Conservation (phyloP, 148 eudicot genomes). For the Arbutus unedo region DNA sequence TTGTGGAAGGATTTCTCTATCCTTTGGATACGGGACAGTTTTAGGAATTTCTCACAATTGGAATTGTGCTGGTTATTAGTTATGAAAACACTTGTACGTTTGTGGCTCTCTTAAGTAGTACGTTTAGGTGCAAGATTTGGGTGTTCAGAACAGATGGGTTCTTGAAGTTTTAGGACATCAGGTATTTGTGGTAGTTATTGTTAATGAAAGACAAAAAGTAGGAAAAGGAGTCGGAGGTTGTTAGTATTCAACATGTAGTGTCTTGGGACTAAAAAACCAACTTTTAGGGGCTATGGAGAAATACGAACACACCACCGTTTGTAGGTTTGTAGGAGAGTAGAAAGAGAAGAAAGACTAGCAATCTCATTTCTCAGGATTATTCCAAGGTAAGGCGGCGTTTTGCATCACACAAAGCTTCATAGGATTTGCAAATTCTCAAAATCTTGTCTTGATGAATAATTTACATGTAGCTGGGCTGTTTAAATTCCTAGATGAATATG, state of each 20-base stretch:
- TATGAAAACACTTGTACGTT: background rate
- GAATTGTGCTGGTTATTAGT: background rate
- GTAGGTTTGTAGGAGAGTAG: background rate
- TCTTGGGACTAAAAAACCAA: background rate
- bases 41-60: background rate
- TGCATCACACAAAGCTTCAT: too few species aligned
- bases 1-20: background rate
- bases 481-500: too few species aligned
- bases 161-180: background rate
- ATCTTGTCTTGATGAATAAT: too few species aligned
- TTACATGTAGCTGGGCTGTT: too few species aligned
- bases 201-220: background rate
- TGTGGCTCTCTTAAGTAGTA: background rate
- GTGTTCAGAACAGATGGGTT: background rate
- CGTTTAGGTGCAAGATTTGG: background rate
- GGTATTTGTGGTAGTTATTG: background rate
- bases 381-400: background rate
- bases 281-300: constrained; percentile 1
- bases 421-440: too few species aligned
- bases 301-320: background rate
- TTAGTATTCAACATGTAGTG: background rate
- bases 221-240: background rate
- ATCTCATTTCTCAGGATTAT: background rate
- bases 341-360: background rate
- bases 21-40: background rate